phyloP scores from a whole-genome alignment of 139 green algal species.

The Ettlia oleoabundans region DNA sequence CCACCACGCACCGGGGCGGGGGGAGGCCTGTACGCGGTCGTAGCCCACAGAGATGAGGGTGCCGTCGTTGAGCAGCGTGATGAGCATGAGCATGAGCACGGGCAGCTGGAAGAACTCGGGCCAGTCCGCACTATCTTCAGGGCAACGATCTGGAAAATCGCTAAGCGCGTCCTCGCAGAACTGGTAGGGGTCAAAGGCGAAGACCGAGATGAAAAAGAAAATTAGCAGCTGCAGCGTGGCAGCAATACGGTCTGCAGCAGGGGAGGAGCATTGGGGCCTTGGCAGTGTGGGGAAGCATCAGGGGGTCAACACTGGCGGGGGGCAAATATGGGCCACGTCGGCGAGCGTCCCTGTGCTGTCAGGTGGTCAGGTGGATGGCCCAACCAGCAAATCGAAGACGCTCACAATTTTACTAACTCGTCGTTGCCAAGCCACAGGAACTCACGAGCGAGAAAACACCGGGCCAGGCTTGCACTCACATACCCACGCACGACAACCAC shows the following conservation, averaged over 20 bases:
- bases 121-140: slow-evolving; percentile 18
- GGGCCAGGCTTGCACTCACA: no score
- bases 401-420: no score
- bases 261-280: slow-evolving; percentile 39
- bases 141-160: background rate
- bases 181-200: slow-evolving; percentile 68
- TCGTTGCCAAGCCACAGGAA: no score
- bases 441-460: no score
- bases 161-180: slow-evolving; percentile 2
- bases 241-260: slow-evolving; percentile 77
- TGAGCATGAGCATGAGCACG: slow-evolving; percentile 89
- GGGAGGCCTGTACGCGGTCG: slow-evolving; percentile 77
- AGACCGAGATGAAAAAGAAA: slow-evolving; percentile 91
- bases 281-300: background rate
- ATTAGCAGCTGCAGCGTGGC: slow-evolving; percentile 82
- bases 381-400: no score
- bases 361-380: no score
- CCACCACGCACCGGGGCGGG: slow-evolving; percentile 84
- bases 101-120: slow-evolving; percentile 85
- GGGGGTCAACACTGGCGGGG: no score
- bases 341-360: no score
- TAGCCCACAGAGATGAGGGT: slow-evolving; percentile 89
- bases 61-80: slow-evolving; percentile 93
- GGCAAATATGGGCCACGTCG: no score
- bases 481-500: no score